Base-by-base conservation (phyloP, 441 rosid species). In the California macrophylla region DNA sequence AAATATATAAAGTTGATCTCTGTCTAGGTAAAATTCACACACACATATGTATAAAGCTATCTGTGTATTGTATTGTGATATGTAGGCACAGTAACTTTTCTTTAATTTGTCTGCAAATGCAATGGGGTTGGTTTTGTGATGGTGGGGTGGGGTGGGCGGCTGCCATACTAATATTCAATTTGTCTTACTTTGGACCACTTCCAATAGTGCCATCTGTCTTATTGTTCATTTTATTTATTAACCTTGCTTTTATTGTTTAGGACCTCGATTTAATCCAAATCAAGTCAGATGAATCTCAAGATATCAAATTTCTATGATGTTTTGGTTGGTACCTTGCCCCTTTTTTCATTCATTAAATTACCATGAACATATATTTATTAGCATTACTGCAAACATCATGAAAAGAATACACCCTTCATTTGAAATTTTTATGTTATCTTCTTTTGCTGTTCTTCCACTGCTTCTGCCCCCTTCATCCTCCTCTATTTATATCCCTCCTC, bases 101-200 rank as follows among this genome's bases (percentile, higher is more conserved):
- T 50, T 16, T 50, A 50, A 3, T 50, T n/a, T 50, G 8, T 16
- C 23, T 50, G 1, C 21, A 16, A 18, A 42, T 50, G 58, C 58
- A 50, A n/a, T n/a, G 58, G 21, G 21, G 58, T 50, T 50, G 21
- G 58, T 50, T n/a, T n/a, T 50, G 58, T 36, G 8, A 13, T 36
- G 42, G 0, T 2, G 42, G 2, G 42, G 42, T 36, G 42, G 42
- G 2, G 42, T 36, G 42, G 42, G 45, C 9, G 45, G 12, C 42
- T 8, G 6, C 3, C 42, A 36, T 36, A 8, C 2, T 36, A 50
- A 50, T 50, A 50, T 50, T 50, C 23, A 50, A 50, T 50, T 50
- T 50, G 58, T 50, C 58, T 50, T 50, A 50, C 58, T 50, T 50
- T 50, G 58, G 58, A 50, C 58, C 58, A 50, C 58, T n/a, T 7